These are phyloP conservation scores for Colletotrichum salicis DNA, from an alignment of 2,329 filamentous ascomycete genomes.

Conservation along the genomic window DNA sequence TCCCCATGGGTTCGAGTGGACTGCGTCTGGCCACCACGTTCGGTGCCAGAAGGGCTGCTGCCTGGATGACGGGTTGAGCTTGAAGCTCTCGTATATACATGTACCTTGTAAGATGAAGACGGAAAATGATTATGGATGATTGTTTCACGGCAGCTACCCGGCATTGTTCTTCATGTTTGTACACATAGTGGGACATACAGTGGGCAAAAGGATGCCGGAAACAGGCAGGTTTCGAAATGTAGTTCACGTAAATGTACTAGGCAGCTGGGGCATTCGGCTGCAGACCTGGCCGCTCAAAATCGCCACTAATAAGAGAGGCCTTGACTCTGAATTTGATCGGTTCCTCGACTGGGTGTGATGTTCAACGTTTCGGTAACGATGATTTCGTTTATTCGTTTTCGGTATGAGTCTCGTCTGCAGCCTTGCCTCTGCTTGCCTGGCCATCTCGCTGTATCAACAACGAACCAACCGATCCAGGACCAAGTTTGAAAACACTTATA, in stretches of 20 bases:
- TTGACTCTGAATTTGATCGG: background rate
- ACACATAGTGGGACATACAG: background rate
- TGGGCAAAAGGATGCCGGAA: background rate
- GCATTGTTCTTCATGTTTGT: background rate
- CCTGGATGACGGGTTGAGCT: conserved; percentile 83
- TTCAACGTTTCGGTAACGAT: too few species aligned
- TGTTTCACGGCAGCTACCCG: background rate
- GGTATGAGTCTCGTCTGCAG: too few species aligned
- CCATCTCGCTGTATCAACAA: too few species aligned
- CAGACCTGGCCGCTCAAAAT: background rate
- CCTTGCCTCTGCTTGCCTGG: too few species aligned
- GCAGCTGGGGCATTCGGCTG: background rate
- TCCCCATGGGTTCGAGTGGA: conserved; percentile 93
- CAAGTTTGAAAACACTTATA: too few species aligned
- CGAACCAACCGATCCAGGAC: too few species aligned
- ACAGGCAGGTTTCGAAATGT: background rate
- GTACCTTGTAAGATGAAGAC: background rate
- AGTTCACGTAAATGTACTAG: background rate
- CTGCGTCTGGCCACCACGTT: conserved; percentile 88
- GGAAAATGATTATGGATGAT: background rate
- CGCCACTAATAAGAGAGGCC: background rate
- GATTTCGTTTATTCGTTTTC: too few species aligned
- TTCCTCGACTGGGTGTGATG: background rate
- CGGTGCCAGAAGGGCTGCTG: conserved; percentile 82
- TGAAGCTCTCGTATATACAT: background rate